Base-by-base conservation (phyloP, 2,329 filamentous ascomycete species). In the Botrytis sinoallii region DNA sequence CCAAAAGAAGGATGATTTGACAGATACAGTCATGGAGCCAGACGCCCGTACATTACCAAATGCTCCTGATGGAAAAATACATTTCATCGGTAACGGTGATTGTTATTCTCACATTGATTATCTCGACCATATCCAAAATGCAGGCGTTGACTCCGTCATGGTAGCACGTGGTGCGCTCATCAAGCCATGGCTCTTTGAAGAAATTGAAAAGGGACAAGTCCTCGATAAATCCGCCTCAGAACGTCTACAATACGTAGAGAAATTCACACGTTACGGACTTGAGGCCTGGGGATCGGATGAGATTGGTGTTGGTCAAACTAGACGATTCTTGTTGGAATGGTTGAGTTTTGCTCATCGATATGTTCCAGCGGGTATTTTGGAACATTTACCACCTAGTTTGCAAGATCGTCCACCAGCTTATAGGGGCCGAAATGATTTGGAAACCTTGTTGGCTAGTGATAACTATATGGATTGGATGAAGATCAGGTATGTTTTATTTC, bases 391-490 rank as follows among this genome's bases (percentile, higher is more conserved):
- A 61, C 95, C 96, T 0, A 92, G 87, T 78, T 88, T 99, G 70
- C 94, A 98, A 79, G 95, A 99, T 81, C 87, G 96, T 32, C 93
- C 96, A 66, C 95, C 95, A 9, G 89, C 90, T 64, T 99, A 92
- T 81, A 88, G 86, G 78, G 95, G 95, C 32, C 87, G 96, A 74
- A 92, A 96, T 83, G 96, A 99, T 71, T 83, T 99, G 81, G 96
- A 99, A 87, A 97, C 93, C n/a, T 84, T 99, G 77, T 87, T 99
- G 84, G 91, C 91, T 22, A 98, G 94, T 83, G 89, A 90, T 76
- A 94, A 98, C 83, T 98, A 97, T 84, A 92, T 92, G 84, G 96
- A 99, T 83, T 99, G 96, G 96, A 94, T 99, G 82, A 98, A 97
- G 86, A 97, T 99, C 80, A 97, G 91, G 94, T 96, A 88, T 82